Percentiles rank a stretch among this genome's conserved stretches.
phyloP scores from a whole-genome alignment of 2,329 filamentous ascomycete species.

The Dactylellina haptotyla region DNA sequence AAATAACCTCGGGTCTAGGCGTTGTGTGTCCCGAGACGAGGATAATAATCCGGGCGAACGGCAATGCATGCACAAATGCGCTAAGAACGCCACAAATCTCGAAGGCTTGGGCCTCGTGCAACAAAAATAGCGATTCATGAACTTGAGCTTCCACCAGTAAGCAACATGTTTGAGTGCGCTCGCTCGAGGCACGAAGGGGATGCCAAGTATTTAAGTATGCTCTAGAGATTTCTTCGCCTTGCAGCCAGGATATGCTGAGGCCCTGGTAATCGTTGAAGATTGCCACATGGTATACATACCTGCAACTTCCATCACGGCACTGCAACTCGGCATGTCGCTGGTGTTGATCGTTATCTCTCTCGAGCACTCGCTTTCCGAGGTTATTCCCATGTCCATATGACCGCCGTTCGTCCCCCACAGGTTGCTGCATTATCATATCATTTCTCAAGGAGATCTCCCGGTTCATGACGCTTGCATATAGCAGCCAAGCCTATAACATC shows the following conservation, averaged over 20 bases:
- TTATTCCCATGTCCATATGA: slow-evolving; percentile 29
- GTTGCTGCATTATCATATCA: slow-evolving; percentile 11
- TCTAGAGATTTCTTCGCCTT: not conserved
- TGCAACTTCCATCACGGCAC: slow-evolving; percentile 13
- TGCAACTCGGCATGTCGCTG: slow-evolving; percentile 8
- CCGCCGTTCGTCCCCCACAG: not conserved
- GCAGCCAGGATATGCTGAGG: not conserved
- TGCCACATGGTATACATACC: slow-evolving; percentile 1
- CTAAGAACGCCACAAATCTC: slow-evolving; percentile 30
- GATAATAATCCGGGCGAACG: slow-evolving; percentile 40
- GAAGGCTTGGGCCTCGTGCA: slow-evolving; percentile 10
- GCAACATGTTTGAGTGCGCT: not conserved
- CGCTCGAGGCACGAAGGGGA: slow-evolving; percentile 9
- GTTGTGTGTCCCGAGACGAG: slow-evolving; percentile 24
- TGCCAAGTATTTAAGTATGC: not conserved
- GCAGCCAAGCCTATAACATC: slow-evolving; percentile 11
- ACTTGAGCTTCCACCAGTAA: slow-evolving; percentile 25
- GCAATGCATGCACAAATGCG: slow-evolving; percentile 40
- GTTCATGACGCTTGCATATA: not conserved
- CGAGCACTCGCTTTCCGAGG: slow-evolving; percentile 26
- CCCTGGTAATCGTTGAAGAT: not conserved
- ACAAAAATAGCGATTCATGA: slow-evolving; percentile 10
- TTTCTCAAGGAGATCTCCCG: not conserved
- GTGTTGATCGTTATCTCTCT: not conserved
- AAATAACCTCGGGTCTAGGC: slow-evolving; percentile 32